These are phyloP conservation scores for Triticum urartu DNA, from an alignment of 176 grass and related monocot genomes.

Conservation along the genomic window DNA sequence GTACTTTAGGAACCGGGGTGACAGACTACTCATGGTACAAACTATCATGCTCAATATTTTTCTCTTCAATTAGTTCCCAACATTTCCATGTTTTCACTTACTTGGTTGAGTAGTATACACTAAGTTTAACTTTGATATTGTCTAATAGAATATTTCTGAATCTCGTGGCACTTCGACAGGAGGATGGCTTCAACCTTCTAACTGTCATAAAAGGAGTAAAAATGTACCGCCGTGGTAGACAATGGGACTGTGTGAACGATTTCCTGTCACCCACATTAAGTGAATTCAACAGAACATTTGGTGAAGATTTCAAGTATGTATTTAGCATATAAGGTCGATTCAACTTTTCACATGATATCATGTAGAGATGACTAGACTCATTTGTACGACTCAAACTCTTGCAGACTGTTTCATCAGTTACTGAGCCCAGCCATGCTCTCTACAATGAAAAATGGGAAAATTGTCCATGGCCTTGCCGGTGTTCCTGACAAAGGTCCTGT, in stretches of 20 bases:
- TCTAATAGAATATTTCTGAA: background rate
- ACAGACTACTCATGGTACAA: constrained; percentile 58
- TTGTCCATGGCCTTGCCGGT: constrained; percentile 52
- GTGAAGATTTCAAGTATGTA: constrained; percentile 45
- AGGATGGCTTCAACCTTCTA: constrained; percentile 64
- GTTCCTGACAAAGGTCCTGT: constrained; percentile 67
- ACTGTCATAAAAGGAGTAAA: constrained; percentile 56
- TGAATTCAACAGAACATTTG: constrained; percentile 59
- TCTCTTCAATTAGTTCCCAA: background rate
- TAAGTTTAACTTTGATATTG: background rate
- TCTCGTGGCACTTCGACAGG: constrained; percentile 33
- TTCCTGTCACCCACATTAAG: constrained; percentile 62
- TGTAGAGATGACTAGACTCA: background rate
- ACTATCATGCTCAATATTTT: background rate
- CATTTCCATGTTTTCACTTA: background rate
- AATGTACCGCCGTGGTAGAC: constrained; percentile 53
- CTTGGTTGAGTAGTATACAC: background rate
- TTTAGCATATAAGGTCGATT: background rate
- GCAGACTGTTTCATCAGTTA: constrained; percentile 39
- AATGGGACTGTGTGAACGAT: constrained; percentile 52
- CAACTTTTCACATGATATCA: background rate
- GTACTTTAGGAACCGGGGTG: constrained; percentile 56
- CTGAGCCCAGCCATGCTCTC: constrained; percentile 61
- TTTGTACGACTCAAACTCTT: constrained; percentile 1
- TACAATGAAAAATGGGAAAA: constrained; percentile 47